Percentiles rank a stretch among this genome's conserved stretches.
These are phyloP conservation scores for Rhizophora mangle DNA, from an alignment of 345 rosid species.

Conservation along the genomic window DNA sequence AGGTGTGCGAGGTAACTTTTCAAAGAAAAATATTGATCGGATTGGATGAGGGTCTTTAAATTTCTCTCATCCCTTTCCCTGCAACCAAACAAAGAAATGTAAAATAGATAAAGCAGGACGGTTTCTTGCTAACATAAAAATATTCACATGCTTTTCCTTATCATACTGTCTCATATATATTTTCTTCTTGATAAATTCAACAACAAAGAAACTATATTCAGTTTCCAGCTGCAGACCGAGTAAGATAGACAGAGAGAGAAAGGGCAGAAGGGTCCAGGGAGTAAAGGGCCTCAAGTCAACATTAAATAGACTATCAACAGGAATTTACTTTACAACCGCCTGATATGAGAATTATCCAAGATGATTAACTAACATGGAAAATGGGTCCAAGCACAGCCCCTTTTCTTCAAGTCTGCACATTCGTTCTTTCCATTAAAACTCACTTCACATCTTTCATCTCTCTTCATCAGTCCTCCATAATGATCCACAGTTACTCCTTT, in stretches of 20 bases:
- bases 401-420: constrained; percentile 52
- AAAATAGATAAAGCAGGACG: no score
- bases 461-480: constrained; percentile 20
- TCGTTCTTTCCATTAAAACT: constrained; percentile 25
- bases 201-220: background rate
- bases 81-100: no score
- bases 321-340: constrained; percentile 13
- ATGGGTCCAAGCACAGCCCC: constrained; percentile 51
- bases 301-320: constrained; percentile 8
- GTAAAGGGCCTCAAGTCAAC: background rate
- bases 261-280: no score
- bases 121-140: background rate
- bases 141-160: constrained; percentile 8
- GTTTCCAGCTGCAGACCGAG: constrained; percentile 1
- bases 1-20: no score
- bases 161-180: background rate
- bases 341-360: constrained; percentile 37
- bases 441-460: constrained; percentile 28
- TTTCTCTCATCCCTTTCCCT: no score
- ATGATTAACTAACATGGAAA: constrained; percentile 65
- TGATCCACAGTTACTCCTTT: constrained; percentile 22
- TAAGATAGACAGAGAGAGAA: no score
- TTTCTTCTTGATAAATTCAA: constrained; percentile 1
- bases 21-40: no score
- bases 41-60: no score